Evolutionary conservation across 768 basidiomycete genomes (phyloP).

Genomic region (Boletales sp.): DNA sequence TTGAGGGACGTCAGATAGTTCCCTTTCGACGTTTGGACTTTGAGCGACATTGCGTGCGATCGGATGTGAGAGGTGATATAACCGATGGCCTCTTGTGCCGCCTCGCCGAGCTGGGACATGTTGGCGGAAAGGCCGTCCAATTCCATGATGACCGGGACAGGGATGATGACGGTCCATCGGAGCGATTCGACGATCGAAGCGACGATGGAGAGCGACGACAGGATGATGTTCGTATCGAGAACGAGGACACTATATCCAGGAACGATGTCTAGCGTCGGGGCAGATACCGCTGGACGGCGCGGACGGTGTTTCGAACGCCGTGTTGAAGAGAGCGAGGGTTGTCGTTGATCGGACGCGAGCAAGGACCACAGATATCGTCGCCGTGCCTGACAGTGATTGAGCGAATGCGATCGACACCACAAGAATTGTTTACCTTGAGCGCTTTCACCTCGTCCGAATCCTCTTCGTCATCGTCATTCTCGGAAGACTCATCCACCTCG

Average conservation of each 20-base stretch:
- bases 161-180: slow-evolving; percentile 86
- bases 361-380: slow-evolving; percentile 70
- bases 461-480: slow-evolving; percentile 55
- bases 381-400: slow-evolving; percentile 49
- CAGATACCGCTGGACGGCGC: slow-evolving; percentile 30
- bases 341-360: slow-evolving; percentile 45
- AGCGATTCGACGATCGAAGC: slow-evolving; percentile 72
- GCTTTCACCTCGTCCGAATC: slow-evolving; percentile 72
- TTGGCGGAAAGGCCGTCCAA: slow-evolving; percentile 85
- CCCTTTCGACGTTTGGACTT: slow-evolving; percentile 92
- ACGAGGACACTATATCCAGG: slow-evolving; percentile 90
- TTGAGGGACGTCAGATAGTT: slow-evolving; percentile 85
- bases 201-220: slow-evolving; percentile 76
- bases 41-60: slow-evolving; percentile 71
- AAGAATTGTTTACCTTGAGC: slow-evolving; percentile 61
- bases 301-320: slow-evolving; percentile 26
- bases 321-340: slow-evolving; percentile 21
- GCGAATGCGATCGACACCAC: slow-evolving; percentile 3
- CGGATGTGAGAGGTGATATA: slow-evolving; percentile 78
- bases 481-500: slow-evolving; percentile 43
- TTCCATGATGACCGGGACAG: slow-evolving; percentile 94
- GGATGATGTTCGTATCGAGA: slow-evolving; percentile 91
- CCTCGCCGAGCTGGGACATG: slow-evolving; percentile 61
- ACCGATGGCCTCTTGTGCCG: slow-evolving; percentile 66
- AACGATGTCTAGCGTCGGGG: slow-evolving; percentile 52